Conservation (phyloP, 305 asterid genomes). For the Lippia alba region DNA sequence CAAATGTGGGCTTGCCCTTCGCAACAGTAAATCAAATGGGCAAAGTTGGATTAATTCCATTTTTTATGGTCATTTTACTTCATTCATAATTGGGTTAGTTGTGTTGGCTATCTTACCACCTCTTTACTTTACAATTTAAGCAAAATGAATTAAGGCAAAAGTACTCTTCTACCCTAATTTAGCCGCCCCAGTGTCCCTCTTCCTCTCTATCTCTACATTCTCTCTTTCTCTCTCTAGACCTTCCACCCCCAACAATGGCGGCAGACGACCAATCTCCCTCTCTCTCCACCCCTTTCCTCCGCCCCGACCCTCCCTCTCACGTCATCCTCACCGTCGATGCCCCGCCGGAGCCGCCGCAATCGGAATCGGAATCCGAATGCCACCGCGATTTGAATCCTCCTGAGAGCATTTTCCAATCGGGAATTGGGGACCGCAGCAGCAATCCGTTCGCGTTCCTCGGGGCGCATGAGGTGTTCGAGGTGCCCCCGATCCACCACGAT, state of each 20-base stretch:
- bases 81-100: too few species aligned
- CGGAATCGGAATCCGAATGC: slow-evolving; percentile 11
- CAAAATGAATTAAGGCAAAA: too few species aligned
- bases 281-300: slow-evolving; percentile 71
- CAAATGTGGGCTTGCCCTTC: too few species aligned
- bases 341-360: slow-evolving; percentile 34
- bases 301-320: slow-evolving; percentile 51
- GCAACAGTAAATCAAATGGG: too few species aligned
- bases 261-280: slow-evolving; percentile 54
- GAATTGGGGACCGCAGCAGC: slow-evolving; percentile 31
- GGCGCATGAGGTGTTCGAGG: slow-evolving; percentile 54
- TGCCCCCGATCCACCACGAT: slow-evolving; percentile 68
- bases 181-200: slow-evolving; percentile 29
- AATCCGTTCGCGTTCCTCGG: slow-evolving; percentile 73
- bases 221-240: slow-evolving; percentile 22
- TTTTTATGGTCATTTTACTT: too few species aligned
- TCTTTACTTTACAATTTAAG: too few species aligned
- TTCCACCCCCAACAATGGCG: slow-evolving; percentile 53
- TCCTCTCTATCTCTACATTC: too few species aligned
- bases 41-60: too few species aligned
- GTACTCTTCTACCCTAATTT: too few species aligned
- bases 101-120: too few species aligned
- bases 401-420: slow-evolving; percentile 31
- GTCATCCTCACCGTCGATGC: slow-evolving; percentile 60
- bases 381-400: not conserved